Conservation (phyloP, 352 stramenopile species). For the Phytophthora macrochlamydospora region DNA sequence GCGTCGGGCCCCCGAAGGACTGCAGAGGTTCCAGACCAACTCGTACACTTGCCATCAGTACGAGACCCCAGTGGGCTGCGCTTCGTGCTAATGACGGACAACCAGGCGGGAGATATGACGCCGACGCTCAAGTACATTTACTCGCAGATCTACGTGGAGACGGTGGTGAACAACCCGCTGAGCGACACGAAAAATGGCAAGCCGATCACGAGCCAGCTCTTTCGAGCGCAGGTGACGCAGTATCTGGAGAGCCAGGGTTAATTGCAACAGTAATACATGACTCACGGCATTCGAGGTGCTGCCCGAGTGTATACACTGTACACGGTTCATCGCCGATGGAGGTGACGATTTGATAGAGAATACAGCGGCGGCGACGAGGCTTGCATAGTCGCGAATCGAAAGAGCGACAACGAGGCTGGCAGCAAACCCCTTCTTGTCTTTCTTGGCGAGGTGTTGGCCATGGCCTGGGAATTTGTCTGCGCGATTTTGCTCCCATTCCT, state of each 20-base stretch:
- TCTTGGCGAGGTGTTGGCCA: constrained; percentile 78
- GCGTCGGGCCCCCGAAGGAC: constrained; percentile 37
- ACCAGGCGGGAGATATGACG: constrained; percentile 81
- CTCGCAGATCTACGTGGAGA: constrained; percentile 89
- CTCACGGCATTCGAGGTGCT: too few species aligned
- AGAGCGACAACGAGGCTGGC: too few species aligned
- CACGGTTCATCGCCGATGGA: too few species aligned
- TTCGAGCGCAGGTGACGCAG: constrained; percentile 69
- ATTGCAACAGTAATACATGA: too few species aligned
- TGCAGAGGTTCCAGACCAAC: constrained; percentile 89
- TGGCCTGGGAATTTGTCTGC: constrained; percentile 73
- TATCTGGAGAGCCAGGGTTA: constrained; percentile 68
- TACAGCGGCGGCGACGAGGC: too few species aligned
- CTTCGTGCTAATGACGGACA: constrained; percentile 93
- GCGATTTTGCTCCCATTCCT: constrained; percentile 80
- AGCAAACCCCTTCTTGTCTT: constrained; percentile 58
- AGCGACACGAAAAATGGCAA: constrained; percentile 78
- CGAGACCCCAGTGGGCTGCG: constrained; percentile 88
- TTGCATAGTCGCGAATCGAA: too few species aligned
- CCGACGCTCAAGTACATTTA: constrained; percentile 89
- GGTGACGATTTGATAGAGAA: too few species aligned
- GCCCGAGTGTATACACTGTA: too few species aligned
- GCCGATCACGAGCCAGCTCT: constrained; percentile 79
- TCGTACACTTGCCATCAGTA: constrained; percentile 93
- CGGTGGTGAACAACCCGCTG: constrained; percentile 91